Base-by-base conservation (phyloP, 2,329 filamentous ascomycete species). In the Plectosphaerella cucumerina region DNA sequence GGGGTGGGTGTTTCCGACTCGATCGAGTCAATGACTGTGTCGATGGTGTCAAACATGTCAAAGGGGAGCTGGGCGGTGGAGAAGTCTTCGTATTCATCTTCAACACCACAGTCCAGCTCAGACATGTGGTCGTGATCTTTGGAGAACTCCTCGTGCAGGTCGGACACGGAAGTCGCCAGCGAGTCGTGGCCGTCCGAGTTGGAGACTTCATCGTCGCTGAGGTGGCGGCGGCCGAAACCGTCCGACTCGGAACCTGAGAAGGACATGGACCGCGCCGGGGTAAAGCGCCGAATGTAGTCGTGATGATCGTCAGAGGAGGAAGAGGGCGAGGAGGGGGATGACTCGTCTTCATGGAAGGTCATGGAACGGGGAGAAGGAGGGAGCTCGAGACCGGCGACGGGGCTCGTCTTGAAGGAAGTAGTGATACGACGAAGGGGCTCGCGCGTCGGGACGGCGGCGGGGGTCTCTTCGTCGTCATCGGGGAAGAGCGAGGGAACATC, bases 231-330 rank as follows among this genome's bases (percentile, higher is more conserved):
- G 22, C 61, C 55, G 50, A 74, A 68, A 18, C 59, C 62, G 22
- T 71, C 74, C 2, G 71, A 69, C 54, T 79, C 78, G 0, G 72
- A 76, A 47, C 74, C 76, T 1, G 77, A 80, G 57, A 78, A 79
- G 2, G 78, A 81, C 49, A 77, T 66, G 14, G 73, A 74, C 49
- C 77, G 73, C 9, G 74, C 70, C 5, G 74, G 72, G 1, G 73
- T 72, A 46, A 68, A 63, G 51, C 60, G 52, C 33, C 66, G 52
- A 31, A 55, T 54, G 62, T 68, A 62, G 59, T 70, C 50, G 59
- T 63, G 50, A 56, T 70, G 53, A 22, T 60, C 54, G 26, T 70
- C 68, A 42, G 39, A 18, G n/a, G 35, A 5, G 12, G 39, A 42
- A 15, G 60, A 63, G 5, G 69, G 66, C 3, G 70, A 71, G 5